phyloP scores from a whole-genome alignment of 2,329 filamentous ascomycete genomes.

The Paramyrothecium sp. region DNA sequence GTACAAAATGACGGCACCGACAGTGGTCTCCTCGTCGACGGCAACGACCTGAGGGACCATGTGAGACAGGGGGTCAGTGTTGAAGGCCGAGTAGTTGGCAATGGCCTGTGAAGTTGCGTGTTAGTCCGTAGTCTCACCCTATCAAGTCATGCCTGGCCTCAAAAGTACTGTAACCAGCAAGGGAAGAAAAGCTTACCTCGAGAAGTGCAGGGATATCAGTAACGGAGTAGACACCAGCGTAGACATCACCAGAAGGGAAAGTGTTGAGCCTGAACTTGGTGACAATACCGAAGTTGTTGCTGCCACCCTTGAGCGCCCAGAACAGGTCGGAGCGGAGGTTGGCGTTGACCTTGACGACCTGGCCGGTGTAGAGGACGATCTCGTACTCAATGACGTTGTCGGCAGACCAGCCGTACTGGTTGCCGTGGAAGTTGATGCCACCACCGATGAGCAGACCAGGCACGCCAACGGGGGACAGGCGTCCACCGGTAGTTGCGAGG shows the following conservation, averaged over 20 bases:
- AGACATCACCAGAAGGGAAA: constrained; percentile 13
- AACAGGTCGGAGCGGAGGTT: constrained; percentile 31
- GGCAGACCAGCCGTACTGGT: constrained; percentile 22
- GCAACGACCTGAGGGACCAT: constrained; percentile 14
- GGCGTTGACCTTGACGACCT: constrained; percentile 34
- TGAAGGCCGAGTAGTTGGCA: constrained; percentile 13
- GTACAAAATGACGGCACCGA: constrained; percentile 11
- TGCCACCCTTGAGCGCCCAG: constrained; percentile 33
- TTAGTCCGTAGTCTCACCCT: neutral
- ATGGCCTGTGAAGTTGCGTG: constrained; percentile 3
- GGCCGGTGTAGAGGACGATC: constrained; percentile 39
- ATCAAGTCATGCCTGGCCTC: no score
- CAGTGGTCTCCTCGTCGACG: constrained; percentile 7
- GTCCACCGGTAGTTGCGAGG: constrained; percentile 13
- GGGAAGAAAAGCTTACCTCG: constrained; percentile 1
- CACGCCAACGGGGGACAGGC: constrained; percentile 14
- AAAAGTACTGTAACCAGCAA: neutral
- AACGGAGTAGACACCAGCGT: constrained; percentile 12
- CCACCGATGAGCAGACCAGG: constrained; percentile 13
- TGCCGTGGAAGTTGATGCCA: constrained; percentile 17
- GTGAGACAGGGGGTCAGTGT: constrained; percentile 13
- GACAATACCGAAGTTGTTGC: constrained; percentile 33
- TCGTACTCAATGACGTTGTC: constrained; percentile 32
- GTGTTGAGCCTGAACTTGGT: constrained; percentile 26
- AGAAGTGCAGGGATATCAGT: constrained; percentile 7